phyloP scores from a whole-genome alignment of 2,329 filamentous ascomycete species.

The Pseudocercospora musae region DNA sequence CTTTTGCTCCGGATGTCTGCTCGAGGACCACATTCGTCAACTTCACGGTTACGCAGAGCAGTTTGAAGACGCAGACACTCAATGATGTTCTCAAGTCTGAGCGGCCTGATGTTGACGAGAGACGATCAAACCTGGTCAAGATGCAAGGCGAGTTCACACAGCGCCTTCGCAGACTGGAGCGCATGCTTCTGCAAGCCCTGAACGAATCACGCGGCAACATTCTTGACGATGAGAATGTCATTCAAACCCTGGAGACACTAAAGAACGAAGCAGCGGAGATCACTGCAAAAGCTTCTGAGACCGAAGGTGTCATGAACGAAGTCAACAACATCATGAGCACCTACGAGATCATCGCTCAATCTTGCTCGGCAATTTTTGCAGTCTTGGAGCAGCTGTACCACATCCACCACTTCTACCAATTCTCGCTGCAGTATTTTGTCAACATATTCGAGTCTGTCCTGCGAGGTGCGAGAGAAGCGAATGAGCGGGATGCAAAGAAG shows the following conservation, averaged over 20 bases:
- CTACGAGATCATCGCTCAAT: constrained; percentile 88
- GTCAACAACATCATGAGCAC: constrained; percentile 93
- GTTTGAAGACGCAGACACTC: constrained; percentile 93
- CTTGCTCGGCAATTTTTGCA: constrained; percentile 96
- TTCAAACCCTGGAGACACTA: constrained; percentile 93
- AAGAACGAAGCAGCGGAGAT: constrained; percentile 98
- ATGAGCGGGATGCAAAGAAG: constrained; percentile 53
- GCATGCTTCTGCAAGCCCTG: constrained; percentile 85
- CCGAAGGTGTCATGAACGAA: constrained; percentile 96
- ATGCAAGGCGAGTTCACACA: constrained; percentile 98
- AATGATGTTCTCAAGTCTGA: constrained; percentile 98
- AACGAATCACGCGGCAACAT: constrained; percentile 98
- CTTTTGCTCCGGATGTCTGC: constrained; percentile 94
- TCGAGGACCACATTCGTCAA: constrained; percentile 98
- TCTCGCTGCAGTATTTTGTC: constrained; percentile 96
- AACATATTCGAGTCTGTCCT: constrained; percentile 96
- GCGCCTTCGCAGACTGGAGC: constrained; percentile 93
- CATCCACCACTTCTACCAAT: constrained; percentile 99
- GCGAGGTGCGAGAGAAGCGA: constrained; percentile 72
- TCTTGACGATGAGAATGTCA: constrained; percentile 95
- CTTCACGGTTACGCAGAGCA: constrained; percentile 98
- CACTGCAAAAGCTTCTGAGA: constrained; percentile 91
- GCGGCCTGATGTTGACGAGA: constrained; percentile 93
- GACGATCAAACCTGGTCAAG: constrained; percentile 95
- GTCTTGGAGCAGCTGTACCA: constrained; percentile 96